phyloP scores from a whole-genome alignment of 106 monocot genomes.

The Agapanthus africanus region DNA sequence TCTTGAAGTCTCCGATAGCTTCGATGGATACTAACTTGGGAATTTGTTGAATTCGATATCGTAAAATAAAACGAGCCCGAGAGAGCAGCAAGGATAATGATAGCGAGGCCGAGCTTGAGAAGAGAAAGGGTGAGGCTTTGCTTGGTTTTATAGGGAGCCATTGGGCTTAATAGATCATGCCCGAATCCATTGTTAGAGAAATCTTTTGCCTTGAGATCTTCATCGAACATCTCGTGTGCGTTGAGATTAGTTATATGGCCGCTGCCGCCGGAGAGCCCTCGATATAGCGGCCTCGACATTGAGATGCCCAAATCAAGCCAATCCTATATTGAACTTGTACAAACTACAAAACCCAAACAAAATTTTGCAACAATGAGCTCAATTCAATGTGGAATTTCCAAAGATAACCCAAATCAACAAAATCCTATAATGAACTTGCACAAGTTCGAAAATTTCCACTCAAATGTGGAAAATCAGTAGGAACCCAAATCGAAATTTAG shows the following conservation, averaged over 20 bases:
- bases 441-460: not conserved
- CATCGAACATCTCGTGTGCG: constrained; percentile 20
- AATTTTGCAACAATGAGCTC: not conserved
- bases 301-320: not conserved
- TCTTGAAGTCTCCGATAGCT: constrained; percentile 71
- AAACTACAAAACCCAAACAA: not conserved
- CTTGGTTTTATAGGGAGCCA: constrained; percentile 12
- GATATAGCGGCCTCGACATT: constrained; percentile 63
- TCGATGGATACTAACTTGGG: constrained; percentile 22
- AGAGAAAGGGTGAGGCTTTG: constrained; percentile 21
- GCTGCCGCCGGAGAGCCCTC: constrained; percentile 44
- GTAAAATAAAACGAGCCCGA: constrained; percentile 66
- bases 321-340: not conserved
- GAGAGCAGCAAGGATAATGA: constrained; percentile 28
- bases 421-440: not conserved
- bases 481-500: not conserved
- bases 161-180: constrained; percentile 25
- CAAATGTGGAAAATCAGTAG: not conserved
- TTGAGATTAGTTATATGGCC: constrained; percentile 11
- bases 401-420: not conserved
- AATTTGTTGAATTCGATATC: constrained; percentile 48
- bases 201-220: constrained; percentile 31
- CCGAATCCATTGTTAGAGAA: constrained; percentile 29
- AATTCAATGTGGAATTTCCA: not conserved
- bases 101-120: constrained; percentile 42